Percentiles rank a stretch among this genome's conserved stretches.
phyloP scores from a whole-genome alignment of 2,329 filamentous ascomycete species.

The Ilyonectria destructans region DNA sequence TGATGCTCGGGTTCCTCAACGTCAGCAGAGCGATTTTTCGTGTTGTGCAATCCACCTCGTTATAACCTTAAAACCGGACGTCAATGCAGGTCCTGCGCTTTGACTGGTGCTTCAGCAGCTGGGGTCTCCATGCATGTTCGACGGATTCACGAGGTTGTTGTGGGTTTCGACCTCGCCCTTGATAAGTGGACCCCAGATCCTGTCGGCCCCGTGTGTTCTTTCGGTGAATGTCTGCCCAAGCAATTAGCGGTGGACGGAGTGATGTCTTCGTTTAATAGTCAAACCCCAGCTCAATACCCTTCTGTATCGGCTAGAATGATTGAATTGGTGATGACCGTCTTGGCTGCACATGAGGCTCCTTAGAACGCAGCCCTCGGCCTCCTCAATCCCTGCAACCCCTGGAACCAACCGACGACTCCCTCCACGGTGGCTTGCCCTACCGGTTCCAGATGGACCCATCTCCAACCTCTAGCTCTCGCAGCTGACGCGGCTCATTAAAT shows the following conservation, averaged over 20 bases:
- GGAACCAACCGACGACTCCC: slow-evolving; percentile 10
- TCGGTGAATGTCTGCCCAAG: not conserved
- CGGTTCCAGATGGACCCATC: not conserved
- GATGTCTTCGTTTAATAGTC: not conserved
- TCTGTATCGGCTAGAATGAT: not conserved
- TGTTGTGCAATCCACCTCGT: not conserved
- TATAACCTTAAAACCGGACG: slow-evolving; percentile 22
- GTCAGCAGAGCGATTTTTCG: not conserved
- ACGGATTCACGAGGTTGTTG: not conserved
- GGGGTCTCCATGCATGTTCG: slow-evolving; percentile 8
- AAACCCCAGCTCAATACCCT: not conserved
- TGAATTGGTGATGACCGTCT: not conserved
- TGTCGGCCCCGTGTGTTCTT: not conserved
- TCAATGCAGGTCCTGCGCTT: slow-evolving; percentile 16
- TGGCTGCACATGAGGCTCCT: not conserved
- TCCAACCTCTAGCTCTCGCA: not conserved
- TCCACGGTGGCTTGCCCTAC: slow-evolving; percentile 15
- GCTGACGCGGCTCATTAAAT: not conserved
- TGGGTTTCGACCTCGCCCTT: slow-evolving; percentile 18
- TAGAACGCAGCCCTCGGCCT: not conserved
- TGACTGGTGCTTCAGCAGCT: slow-evolving; percentile 11
- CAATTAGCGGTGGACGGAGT: not conserved
- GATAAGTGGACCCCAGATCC: slow-evolving; percentile 2
- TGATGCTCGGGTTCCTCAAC: not conserved
- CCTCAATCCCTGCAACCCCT: not conserved